A percentile compares a stretch with the other conserved stretches of the same genome.
Evolutionary conservation across 768 basidiomycete species (phyloP).

Genomic region (Lanmaoa rubissima): DNA sequence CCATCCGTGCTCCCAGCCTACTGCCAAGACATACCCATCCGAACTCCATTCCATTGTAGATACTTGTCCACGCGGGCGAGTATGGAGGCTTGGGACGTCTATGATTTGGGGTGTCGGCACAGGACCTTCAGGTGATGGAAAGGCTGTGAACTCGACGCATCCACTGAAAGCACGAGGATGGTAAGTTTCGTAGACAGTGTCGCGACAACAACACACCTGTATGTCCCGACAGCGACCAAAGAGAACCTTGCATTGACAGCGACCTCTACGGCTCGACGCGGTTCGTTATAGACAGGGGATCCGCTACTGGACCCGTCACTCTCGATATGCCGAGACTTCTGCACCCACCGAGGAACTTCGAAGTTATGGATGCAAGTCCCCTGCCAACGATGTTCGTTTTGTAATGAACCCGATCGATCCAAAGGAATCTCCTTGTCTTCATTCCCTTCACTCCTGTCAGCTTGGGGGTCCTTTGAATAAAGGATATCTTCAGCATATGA

Average conservation of each 20-base stretch:
- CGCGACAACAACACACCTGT: constrained; percentile 42
- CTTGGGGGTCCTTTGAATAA: constrained; percentile 10
- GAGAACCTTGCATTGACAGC: constrained; percentile 82
- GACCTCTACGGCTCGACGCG: constrained; percentile 59
- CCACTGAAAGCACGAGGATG: constrained; percentile 44
- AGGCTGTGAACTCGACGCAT: constrained; percentile 60
- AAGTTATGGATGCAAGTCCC: constrained; percentile 82
- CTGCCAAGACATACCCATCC: constrained; percentile 92
- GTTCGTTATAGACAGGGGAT: constrained; percentile 53
- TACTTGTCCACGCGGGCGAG: constrained; percentile 58
- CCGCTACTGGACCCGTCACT: constrained; percentile 37
- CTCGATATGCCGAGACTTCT: constrained; percentile 65
- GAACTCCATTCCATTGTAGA: constrained; percentile 85
- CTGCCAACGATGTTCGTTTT: constrained; percentile 47
- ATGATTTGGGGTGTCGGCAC: constrained; percentile 60
- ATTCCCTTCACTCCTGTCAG: constrained; percentile 1
- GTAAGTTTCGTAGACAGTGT: background rate
- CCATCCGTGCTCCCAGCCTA: constrained; percentile 91
- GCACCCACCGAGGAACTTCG: constrained; percentile 72
- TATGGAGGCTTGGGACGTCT: constrained; percentile 60
- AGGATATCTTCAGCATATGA: constrained; percentile 2
- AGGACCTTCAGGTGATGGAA: constrained; percentile 62
- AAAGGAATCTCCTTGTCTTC: constrained; percentile 4
- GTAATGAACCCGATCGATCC: constrained; percentile 6
- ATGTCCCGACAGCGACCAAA: constrained; percentile 75